Conservation (phyloP, 1,139 yeast species). For the Protomyces macrosporus region DNA sequence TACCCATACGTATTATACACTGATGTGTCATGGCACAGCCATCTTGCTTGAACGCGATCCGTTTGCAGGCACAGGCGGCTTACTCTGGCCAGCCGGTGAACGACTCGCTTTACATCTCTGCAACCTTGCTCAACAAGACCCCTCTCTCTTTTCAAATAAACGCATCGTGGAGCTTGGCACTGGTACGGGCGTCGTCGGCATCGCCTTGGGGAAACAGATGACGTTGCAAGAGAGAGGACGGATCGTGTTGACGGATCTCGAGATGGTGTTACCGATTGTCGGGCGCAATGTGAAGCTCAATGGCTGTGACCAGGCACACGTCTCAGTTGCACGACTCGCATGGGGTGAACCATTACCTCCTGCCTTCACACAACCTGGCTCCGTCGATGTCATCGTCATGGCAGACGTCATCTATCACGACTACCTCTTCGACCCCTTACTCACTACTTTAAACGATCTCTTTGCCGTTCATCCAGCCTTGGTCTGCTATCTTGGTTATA, state of each 20-base stretch:
- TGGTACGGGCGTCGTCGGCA: constrained; percentile 21
- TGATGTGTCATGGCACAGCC: not conserved
- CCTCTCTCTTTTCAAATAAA: not conserved
- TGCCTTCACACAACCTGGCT: not conserved
- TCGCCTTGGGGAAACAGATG: not conserved
- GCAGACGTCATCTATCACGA: constrained; percentile 20
- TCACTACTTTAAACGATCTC: not conserved
- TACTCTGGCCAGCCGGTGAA: constrained; percentile 22
- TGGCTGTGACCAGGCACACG: not conserved
- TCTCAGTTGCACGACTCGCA: not conserved
- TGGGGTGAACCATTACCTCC: constrained; percentile 1
- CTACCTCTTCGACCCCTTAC: constrained; percentile 5
- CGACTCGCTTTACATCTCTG: constrained; percentile 7
- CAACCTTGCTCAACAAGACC: not conserved
- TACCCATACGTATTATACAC: not conserved
- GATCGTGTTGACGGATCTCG: constrained; percentile 5
- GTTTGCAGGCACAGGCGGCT: constrained; percentile 19
- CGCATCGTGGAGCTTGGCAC: constrained; percentile 13
- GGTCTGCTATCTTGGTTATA: constrained; percentile 12
- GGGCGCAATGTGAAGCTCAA: constrained; percentile 5
- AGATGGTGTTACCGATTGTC: constrained; percentile 4
- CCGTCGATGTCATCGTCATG: constrained; percentile 2
- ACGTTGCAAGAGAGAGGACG: not conserved
- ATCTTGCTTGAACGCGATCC: constrained; percentile 4
- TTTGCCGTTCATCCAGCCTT: not conserved